Evolutionary conservation across 441 rosid species (phyloP), one percentile per base, ranked within the genome.

Genomic region (Mallotus japonicus): DNA sequence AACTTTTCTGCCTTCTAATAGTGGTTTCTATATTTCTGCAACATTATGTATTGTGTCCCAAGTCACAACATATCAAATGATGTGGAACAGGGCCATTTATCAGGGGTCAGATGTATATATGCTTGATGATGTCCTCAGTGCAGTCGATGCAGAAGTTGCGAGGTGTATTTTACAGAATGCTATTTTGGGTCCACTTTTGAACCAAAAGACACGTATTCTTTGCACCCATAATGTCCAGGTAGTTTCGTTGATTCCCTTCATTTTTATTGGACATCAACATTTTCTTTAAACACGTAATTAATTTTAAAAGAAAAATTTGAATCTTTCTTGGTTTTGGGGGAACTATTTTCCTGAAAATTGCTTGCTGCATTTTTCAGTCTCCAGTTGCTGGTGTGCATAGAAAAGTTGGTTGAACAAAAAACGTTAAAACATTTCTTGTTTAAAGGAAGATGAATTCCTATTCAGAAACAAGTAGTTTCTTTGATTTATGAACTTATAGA

Each of bases 121-220:
- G 71, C 95, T 95, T 78, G 99, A 92, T 83, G 99, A 95, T 81
- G 88, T 95, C 78, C 91, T 95, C 24, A 95, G 98, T 75, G 96
- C 98, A 20, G 99, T 95, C 1, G 99, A 95, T 89, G 89, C 98
- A 44, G 93, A 88, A 78, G 99, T 95, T 83, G 96, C 92, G 56
- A 85, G 77, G 65, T 92, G 96, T 90, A 91, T 95, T 79, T 86
- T 95, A 76, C 77, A 81, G 51, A 88, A 87, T 60, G 95, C 90
- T 69, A 88, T 95, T 79, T 70, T 80, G 53, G 96, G 98, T 61
- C 89, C 94, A 79, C 85, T 89, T 69, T 79, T 87, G 84, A 77
- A 75, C 58, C 80, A 77, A 28, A 88, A 81, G 79, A 89, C 98
- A 53, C 76, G 99, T 69, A n/a, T 95, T 77, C 90, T 95, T 75